phyloP scores from a whole-genome alignment of 257 asterid species.

The Solanum bulbocastanum region DNA sequence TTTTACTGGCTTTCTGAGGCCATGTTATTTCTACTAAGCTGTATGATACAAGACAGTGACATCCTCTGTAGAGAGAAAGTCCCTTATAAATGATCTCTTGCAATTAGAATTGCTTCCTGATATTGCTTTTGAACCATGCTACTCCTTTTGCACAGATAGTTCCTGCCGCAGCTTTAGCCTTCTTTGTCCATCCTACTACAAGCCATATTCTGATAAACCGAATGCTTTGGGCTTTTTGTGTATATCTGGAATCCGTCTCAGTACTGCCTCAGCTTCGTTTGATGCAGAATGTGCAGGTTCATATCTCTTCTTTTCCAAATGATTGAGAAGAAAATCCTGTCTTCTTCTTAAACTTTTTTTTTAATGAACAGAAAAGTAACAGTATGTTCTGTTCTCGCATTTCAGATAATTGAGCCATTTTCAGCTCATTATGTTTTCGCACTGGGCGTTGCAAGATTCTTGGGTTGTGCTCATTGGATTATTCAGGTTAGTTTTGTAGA shows the following conservation, averaged over 20 bases:
- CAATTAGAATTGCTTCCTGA: background rate
- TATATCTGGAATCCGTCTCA: conserved; percentile 70
- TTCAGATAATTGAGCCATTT: conserved; percentile 83
- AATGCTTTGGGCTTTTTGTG: conserved; percentile 74
- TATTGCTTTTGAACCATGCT: background rate
- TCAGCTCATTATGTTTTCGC: conserved; percentile 93
- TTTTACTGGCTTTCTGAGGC: background rate
- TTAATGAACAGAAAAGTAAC: background rate
- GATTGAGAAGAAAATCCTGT: background rate
- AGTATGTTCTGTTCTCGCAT: background rate
- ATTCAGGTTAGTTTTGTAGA: conserved; percentile 43
- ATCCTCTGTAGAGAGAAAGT: background rate
- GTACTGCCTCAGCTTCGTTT: conserved; percentile 88
- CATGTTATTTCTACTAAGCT: background rate
- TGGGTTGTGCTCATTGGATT: conserved; percentile 93
- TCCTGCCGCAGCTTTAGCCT: conserved; percentile 53
- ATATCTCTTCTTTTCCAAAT: background rate
- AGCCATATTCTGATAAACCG: conserved; percentile 27
- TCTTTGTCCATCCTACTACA: conserved; percentile 56
- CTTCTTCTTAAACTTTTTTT: background rate
- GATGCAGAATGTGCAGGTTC: conserved; percentile 84
- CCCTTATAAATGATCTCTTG: background rate
- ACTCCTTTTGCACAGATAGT: conserved; percentile 28
- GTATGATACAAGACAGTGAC: background rate
- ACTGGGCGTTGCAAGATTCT: conserved; percentile 69